A percentile compares a stretch with the other conserved stretches of the same genome.
Conservation (phyloP, 1,284 basidiomycete genomes). For the Athelia psychrophila region DNA sequence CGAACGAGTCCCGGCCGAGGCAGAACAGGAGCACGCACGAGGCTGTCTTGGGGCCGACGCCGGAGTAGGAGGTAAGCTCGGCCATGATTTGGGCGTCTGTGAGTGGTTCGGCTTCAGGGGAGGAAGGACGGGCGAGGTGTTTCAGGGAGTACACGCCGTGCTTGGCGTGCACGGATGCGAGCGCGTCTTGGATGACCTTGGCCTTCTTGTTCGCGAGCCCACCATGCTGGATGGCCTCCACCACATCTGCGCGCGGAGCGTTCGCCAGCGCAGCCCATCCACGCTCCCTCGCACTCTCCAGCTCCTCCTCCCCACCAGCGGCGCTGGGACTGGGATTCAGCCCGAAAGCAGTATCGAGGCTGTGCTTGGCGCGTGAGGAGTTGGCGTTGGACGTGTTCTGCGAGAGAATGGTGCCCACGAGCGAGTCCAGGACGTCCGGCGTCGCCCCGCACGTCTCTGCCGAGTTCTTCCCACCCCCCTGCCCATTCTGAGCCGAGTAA, state of each 20-base stretch:
- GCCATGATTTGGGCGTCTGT: slow-evolving; percentile 65
- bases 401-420: slow-evolving; percentile 71
- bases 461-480: slow-evolving; percentile 32
- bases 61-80: slow-evolving; percentile 64
- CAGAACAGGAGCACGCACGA: slow-evolving; percentile 80
- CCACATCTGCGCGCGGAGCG: slow-evolving; percentile 49
- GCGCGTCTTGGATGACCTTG: slow-evolving; percentile 60
- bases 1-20: slow-evolving; percentile 68
- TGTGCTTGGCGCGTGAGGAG: slow-evolving; percentile 59
- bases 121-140: slow-evolving; percentile 38
- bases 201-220: slow-evolving; percentile 77
- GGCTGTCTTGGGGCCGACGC: slow-evolving; percentile 79
- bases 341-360: slow-evolving; percentile 59
- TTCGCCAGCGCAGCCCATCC: slow-evolving; percentile 54
- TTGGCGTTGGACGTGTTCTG: slow-evolving; percentile 73
- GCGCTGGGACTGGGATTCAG: slow-evolving; percentile 26
- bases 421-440: slow-evolving; percentile 66
- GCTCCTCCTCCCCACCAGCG: slow-evolving; percentile 22
- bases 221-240: slow-evolving; percentile 62
- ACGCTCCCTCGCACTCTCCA: too few relatives aligned
- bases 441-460: slow-evolving; percentile 53
- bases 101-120: slow-evolving; percentile 6
- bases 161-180: slow-evolving; percentile 47
- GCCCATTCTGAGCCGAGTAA: slow-evolving; percentile 8
- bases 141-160: slow-evolving; percentile 58